phyloP scores from a whole-genome alignment of 192 early-diverging fungal genomes.

The Funneliformis geosporum region DNA sequence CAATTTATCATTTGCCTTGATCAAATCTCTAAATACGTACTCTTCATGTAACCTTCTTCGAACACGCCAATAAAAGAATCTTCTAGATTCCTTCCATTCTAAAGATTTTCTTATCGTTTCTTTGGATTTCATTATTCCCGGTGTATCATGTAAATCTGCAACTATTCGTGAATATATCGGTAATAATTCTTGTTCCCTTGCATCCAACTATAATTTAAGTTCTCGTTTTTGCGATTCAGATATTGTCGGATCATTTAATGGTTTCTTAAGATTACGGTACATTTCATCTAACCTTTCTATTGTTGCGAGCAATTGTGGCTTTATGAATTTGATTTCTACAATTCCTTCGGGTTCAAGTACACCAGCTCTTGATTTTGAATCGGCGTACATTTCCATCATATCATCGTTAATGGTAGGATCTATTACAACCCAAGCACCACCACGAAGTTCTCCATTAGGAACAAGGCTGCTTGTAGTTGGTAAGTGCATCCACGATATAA shows the following conservation, averaged over 20 bases:
- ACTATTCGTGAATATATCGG: slow-evolving; percentile 94
- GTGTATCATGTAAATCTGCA: slow-evolving; percentile 96
- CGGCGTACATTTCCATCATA: slow-evolving; percentile 99
- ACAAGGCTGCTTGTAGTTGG: slow-evolving; percentile 94
- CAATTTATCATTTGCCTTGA: slow-evolving; percentile 47
- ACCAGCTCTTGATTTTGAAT: slow-evolving; percentile 86
- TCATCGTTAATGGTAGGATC: slow-evolving; percentile 96
- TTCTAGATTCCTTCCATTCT: slow-evolving; percentile 76
- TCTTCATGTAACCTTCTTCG: slow-evolving; percentile 83
- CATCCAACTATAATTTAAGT: slow-evolving; percentile 72
- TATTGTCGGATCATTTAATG: slow-evolving; percentile 54
- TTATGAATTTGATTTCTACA: slow-evolving; percentile 98
- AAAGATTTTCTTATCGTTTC: slow-evolving; percentile 78
- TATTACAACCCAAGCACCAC: slow-evolving; percentile 97
- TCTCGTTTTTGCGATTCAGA: slow-evolving; percentile 63
- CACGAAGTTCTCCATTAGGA: slow-evolving; percentile 94
- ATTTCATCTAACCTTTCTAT: too few relatives aligned
- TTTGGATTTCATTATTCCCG: slow-evolving; percentile 96
- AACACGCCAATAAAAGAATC: slow-evolving; percentile 92
- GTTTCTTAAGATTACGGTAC: slow-evolving; percentile 73
- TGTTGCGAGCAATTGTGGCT: slow-evolving; percentile 85
- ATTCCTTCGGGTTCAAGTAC: slow-evolving; percentile 97
- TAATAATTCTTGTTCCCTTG: slow-evolving; percentile 81
- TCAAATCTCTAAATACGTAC: slow-evolving; percentile 64
- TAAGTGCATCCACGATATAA: slow-evolving; percentile 94